A percentile compares a stretch with the other conserved stretches of the same genome.
These are phyloP conservation scores for Amaranthus tricolor DNA, from an alignment of 179 eudicot species.

Conservation along the genomic window DNA sequence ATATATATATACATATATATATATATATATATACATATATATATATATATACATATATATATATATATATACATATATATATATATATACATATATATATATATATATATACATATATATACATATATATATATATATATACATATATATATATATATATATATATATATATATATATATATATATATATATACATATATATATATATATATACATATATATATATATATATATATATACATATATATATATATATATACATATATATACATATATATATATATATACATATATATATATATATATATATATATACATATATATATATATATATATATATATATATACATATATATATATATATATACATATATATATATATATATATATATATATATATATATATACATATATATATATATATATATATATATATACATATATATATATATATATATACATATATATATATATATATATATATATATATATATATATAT, in stretches of 20 bases:
- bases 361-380: not conserved
- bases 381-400: not conserved
- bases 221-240: not conserved
- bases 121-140: slow-evolving; percentile 4
- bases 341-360: not conserved
- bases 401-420: not conserved
- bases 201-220: slow-evolving; percentile 1
- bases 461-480: slow-evolving; percentile 2
- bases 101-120: not conserved
- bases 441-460: not conserved
- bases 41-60: not conserved
- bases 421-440: not conserved
- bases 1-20: not conserved
- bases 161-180: slow-evolving; percentile 1
- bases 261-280: not conserved
- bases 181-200: slow-evolving; percentile 3
- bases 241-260: slow-evolving; percentile 2
- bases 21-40: not conserved
- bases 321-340: not conserved
- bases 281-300: slow-evolving; percentile 1
- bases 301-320: not conserved
- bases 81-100: slow-evolving; percentile 3
- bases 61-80: slow-evolving; percentile 4
- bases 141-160: slow-evolving; percentile 2
- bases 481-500: not conserved